Evolutionary conservation across 257 asterid genomes (phyloP).

Genomic region (Scutellaria barbata): DNA sequence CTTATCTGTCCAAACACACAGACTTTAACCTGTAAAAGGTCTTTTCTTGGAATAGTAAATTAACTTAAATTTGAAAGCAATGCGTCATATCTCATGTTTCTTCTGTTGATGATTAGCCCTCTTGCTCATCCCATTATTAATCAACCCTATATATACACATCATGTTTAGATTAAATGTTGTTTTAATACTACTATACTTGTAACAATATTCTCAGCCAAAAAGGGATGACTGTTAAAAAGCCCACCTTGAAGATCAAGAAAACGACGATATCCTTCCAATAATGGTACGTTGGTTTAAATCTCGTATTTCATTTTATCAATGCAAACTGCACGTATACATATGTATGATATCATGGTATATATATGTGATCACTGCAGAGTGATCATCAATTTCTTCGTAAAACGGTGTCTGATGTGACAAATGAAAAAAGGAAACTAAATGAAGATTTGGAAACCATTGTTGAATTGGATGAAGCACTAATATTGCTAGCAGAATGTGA

Average conservation of each 20-base stretch:
- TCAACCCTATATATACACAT: neutral
- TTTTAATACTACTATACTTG: neutral
- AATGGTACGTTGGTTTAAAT: conserved; percentile 34
- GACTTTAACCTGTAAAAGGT: conserved; percentile 39
- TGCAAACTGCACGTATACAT: too few relatives aligned
- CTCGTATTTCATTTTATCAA: neutral
- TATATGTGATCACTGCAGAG: conserved; percentile 28
- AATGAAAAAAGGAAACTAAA: conserved; percentile 36
- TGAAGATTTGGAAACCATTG: conserved; percentile 34
- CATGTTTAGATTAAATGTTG: neutral
- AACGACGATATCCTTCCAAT: conserved; percentile 20
- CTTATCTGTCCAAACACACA: conserved; percentile 30
- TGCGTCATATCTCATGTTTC: conserved; percentile 31
- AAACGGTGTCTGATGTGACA: conserved; percentile 42
- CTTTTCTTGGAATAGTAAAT: conserved; percentile 30
- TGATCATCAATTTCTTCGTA: conserved; percentile 32
- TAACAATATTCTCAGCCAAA: neutral
- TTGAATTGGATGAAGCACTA: conserved; percentile 32
- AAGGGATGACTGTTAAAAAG: conserved; percentile 31
- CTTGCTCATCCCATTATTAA: neutral
- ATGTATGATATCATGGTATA: neutral
- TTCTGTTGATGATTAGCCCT: conserved; percentile 15
- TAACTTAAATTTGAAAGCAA: conserved; percentile 25
- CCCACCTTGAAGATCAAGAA: conserved; percentile 18
- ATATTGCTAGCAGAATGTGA: conserved; percentile 48